These are phyloP conservation scores for Colletotrichum aenigma DNA, from an alignment of 2,329 filamentous ascomycete genomes.

Conservation along the genomic window DNA sequence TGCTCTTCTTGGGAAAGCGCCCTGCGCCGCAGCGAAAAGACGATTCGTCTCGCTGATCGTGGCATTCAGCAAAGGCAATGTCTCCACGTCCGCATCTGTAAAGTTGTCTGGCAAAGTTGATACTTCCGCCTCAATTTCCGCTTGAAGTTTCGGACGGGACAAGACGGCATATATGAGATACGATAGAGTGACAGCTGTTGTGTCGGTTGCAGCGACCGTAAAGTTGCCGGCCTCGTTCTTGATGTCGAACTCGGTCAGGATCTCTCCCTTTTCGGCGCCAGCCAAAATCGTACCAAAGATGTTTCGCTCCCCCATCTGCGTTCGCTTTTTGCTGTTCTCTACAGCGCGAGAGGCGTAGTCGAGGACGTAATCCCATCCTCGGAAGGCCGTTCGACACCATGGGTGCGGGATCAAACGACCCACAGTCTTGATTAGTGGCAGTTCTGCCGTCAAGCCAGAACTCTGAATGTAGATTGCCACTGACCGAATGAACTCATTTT, in stretches of 20 bases:
- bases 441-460: not conserved
- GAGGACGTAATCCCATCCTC: constrained; percentile 9
- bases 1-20: constrained; percentile 41
- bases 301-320: not conserved
- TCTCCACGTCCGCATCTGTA: constrained; percentile 34
- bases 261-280: not conserved
- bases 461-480: not conserved
- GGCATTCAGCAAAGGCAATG: constrained; percentile 42
- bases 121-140: constrained; percentile 38
- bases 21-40: constrained; percentile 43
- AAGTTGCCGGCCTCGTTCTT: not conserved
- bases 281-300: not conserved
- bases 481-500: not conserved
- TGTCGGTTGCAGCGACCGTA: constrained; percentile 52
- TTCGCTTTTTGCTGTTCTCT: not conserved
- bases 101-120: constrained; percentile 23
- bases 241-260: not conserved
- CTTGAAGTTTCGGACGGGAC: constrained; percentile 29
- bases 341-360: not conserved
- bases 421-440: not conserved
- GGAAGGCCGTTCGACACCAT: not conserved
- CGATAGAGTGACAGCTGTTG: constrained; percentile 52
- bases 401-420: not conserved
- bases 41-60: constrained; percentile 50
- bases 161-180: constrained; percentile 48